Base-by-base conservation (phyloP, 345 rosid species). In the sweet orange (Citrus sinensis) region DNA sequence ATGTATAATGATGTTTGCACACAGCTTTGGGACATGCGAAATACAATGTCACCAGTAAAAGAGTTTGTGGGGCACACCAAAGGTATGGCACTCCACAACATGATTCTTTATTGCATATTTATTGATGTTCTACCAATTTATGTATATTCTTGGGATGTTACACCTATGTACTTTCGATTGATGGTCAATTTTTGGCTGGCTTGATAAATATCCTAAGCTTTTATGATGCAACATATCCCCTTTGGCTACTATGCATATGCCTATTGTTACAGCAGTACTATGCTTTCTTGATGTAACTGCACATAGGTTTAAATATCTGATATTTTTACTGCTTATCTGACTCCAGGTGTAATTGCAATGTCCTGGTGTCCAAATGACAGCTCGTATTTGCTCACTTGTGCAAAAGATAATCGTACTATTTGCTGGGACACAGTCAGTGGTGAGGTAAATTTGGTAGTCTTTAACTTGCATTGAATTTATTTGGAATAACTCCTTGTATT, bases 11-110 rank as follows among this genome's bases (percentile, higher is more conserved):
- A 58, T 87, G n/a, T 79, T 85, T 70, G 79, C 59, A 58, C 70
- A 61, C 94, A 94, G 99, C 98, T 97, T 82, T 94, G 99, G 99
- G 99, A 97, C 80, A 93, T 97, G 98, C 86, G 99, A 76, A 94
- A 97, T 86, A 85, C 83, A 74, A 80, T 97, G 92, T 85, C 93
- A 61, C 99, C 99, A 49, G 92, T 94, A 73, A 90, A 85, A 79
- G 98, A 97, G 87, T 90, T 93, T 82, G 90, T 81, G 69, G 99
- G 99, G 29, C 99, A 94, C 89, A 85, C 95, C 49, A 94, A 84
- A 89, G 99, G 98, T 94, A 92, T 81, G 77, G n/a, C 60, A 49
- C 67, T 73, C 29, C 30, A 51, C 22, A 17, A 51, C n/a, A 19
- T 76, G 27, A 46, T 82, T 27, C 37, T n/a, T 69, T 42, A 16